Evolutionary conservation across 108 stramenopile species (phyloP).

Genomic region (Nitzschia sp.): DNA sequence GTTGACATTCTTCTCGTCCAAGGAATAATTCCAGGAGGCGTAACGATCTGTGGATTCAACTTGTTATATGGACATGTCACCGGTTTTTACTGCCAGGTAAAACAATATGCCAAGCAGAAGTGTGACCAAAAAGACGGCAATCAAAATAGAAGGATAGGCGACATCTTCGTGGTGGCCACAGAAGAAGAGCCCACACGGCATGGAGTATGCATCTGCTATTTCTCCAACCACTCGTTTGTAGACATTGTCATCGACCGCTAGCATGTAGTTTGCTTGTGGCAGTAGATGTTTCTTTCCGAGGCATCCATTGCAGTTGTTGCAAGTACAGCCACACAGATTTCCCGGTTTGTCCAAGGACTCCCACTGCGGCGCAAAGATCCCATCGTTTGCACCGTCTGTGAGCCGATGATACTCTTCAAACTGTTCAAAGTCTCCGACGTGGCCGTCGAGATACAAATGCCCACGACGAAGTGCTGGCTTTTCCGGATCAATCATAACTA

Average conservation of each 20-base stretch:
- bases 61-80: conserved; percentile 12
- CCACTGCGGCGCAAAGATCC: conserved; percentile 27
- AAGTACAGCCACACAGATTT: conserved; percentile 18
- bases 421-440: conserved; percentile 23
- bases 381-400: conserved; percentile 21
- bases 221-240: conserved; percentile 76
- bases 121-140: conserved; percentile 54
- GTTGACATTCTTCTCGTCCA: no score
- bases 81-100: conserved; percentile 24
- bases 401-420: conserved; percentile 40
- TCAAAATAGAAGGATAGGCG: conserved; percentile 63
- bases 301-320: conserved; percentile 29
- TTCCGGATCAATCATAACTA: conserved; percentile 53
- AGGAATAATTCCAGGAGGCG: no score
- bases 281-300: conserved; percentile 34
- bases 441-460: conserved; percentile 31
- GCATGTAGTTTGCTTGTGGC: conserved; percentile 54
- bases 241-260: conserved; percentile 64
- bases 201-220: conserved; percentile 52
- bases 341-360: conserved; percentile 29
- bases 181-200: conserved; percentile 86
- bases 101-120: conserved; percentile 43
- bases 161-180: conserved; percentile 91
- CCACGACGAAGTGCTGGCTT: conserved; percentile 12
- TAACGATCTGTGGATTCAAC: no score